Evolutionary conservation across 2,329 filamentous ascomycete species (phyloP).

Genomic region (Setomelanomma holmii): DNA sequence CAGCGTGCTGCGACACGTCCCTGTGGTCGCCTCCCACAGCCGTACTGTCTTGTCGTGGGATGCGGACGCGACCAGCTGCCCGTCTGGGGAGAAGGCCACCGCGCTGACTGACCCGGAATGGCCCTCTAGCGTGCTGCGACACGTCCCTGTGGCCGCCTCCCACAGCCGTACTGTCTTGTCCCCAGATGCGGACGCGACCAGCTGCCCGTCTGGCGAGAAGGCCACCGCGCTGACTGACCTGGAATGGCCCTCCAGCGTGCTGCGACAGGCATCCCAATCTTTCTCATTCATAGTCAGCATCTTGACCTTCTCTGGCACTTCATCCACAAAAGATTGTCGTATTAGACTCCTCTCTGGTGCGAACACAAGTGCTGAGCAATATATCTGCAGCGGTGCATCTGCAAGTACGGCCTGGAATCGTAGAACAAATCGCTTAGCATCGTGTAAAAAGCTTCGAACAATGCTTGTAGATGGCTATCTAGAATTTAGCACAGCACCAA

Average conservation of each 20-base stretch:
- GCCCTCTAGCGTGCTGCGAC: not conserved
- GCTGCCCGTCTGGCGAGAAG: not conserved
- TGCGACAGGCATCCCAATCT: no score
- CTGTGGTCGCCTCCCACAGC: no score
- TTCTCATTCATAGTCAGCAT: constrained; percentile 9
- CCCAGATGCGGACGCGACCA: not conserved
- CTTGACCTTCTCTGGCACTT: constrained; percentile 6
- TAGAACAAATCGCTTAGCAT: constrained; percentile 43
- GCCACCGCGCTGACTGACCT: not conserved
- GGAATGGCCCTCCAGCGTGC: not conserved
- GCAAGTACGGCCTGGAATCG: constrained; percentile 30
- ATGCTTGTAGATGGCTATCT: constrained; percentile 13
- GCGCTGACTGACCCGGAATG: not conserved
- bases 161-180: not conserved
- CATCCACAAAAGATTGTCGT: constrained; percentile 8
- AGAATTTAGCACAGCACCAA: constrained; percentile 10
- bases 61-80: no score
- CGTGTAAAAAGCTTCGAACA: constrained; percentile 28
- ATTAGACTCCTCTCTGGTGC: constrained; percentile 32
- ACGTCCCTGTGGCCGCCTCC: not conserved
- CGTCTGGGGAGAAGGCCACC: no score
- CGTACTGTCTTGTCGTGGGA: no score
- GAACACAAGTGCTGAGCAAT: constrained; percentile 48
- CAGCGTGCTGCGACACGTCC: no score
- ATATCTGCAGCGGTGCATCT: constrained; percentile 45